Evolutionary conservation across 306 rosid species (phyloP), one percentile per base, ranked within the genome.

Genomic region (Cicer yamashitae): DNA sequence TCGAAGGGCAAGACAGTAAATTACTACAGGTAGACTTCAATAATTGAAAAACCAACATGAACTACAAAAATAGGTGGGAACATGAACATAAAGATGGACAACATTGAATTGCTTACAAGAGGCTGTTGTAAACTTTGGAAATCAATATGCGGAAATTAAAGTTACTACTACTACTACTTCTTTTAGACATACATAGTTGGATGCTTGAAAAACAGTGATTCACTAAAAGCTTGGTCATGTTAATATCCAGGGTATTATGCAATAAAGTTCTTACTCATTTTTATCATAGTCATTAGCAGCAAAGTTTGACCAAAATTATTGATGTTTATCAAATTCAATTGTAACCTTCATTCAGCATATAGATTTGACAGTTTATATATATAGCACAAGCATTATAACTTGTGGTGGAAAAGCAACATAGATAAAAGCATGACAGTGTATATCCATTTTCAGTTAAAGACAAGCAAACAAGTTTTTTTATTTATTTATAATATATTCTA

Each of bases 241-340:
- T 60, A 41, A 69, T 17, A 68, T 73, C 75, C 11, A 73, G 43
- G 22, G 38, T n/a, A 77, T 39, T 9, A 74, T 20, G 48, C 1
- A 17, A 81, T 54, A 73, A 63, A 62, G 34, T 45, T 69, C 51
- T n/a, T 64, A 64, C 11, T 13, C 60, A 62, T 39, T 57, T 67
- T 56, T 57, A 67, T 56, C n/a, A n/a, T 14, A 43, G 72, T 54
- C 73, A 75, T 43, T 15, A 44, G 79, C 88, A 70, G 70, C 17
- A 81, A 81, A 74, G 52, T 75, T 78, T 75, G 88, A 82, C 82
- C 18, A 6, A 12, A 39, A n/a, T 6, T 48, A 8, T 13, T 17
- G 41, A 74, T 69, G 83, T 73, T 37, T 34, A 74, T 60, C 66
- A 70, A 41, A 77, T 34, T 64, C 76, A 74, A 77, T 34, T 62